phyloP scores from a whole-genome alignment of 495 filamentous ascomycete species.

The Xylaria acuta region DNA sequence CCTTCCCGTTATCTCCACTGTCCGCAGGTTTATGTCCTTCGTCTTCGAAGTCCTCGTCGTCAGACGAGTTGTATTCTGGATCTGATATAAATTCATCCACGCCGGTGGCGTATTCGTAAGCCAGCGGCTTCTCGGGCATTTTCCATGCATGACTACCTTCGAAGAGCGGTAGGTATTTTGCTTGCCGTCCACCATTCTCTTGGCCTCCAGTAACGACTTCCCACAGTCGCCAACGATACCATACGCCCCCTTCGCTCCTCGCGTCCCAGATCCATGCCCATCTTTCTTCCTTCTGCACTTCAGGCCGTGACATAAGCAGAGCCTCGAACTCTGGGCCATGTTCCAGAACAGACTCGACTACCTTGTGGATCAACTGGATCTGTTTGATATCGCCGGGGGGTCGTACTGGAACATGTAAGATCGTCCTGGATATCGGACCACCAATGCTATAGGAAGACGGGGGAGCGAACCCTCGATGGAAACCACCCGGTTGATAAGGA shows the following conservation, averaged over 20 bases:
- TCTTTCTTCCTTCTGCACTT: constrained; percentile 81
- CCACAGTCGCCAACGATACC: constrained; percentile 93
- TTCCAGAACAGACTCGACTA: constrained; percentile 76
- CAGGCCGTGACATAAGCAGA: constrained; percentile 81
- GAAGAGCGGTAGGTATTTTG: constrained; percentile 65
- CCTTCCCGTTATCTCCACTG: constrained; percentile 63
- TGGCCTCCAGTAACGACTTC: constrained; percentile 70
- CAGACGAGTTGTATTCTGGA: constrained; percentile 83
- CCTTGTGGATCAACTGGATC: constrained; percentile 85
- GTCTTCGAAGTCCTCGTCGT: constrained; percentile 83
- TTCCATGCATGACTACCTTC: constrained; percentile 75
- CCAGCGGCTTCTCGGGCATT: constrained; percentile 67
- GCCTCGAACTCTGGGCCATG: constrained; percentile 92
- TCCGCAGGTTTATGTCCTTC: constrained; percentile 68
- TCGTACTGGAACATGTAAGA: constrained; percentile 74
- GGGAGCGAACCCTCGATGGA: constrained; percentile 80
- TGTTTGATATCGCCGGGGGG: constrained; percentile 80
- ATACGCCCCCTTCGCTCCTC: constrained; percentile 76
- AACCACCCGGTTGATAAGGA: constrained; percentile 61
- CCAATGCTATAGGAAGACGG: constrained; percentile 68
- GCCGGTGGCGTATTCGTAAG: constrained; percentile 75
- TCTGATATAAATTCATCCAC: constrained; percentile 82
- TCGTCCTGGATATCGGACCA: constrained; percentile 51
- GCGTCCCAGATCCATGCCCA: constrained; percentile 97
- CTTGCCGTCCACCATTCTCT: constrained; percentile 40